Evolutionary conservation across 257 asterid genomes (phyloP), one percentile per base, ranked within the genome.

Genomic region (Apocynum venetum): DNA sequence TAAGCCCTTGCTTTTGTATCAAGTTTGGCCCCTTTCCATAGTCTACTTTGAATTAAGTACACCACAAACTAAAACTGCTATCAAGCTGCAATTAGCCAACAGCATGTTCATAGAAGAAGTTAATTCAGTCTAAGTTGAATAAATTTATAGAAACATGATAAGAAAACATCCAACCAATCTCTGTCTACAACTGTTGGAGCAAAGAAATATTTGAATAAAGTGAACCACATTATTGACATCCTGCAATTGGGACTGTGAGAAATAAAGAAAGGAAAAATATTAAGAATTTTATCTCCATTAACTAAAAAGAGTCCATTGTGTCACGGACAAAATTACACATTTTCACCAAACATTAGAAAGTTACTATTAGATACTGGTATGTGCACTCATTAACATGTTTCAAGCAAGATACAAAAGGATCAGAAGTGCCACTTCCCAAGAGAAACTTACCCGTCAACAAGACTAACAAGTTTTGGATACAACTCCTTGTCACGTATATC

Each of bases 401-500:
- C 36, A 41, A 56, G 49, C 40, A 69, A 70, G 60, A 71, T 70
- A 17, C 25, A 31, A 14, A 46, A 61, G 48, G 17, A 48, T 6
- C 51, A 53, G 25, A 77, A 40, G 38, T 47, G 44, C 41, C 9
- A 77, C 19, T 49, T 63, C 17, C 15, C 8, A 44, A 79, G 13
- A 41, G 66, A 71, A 80, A 78, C 91, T 86, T 82, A 95, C 99
- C 96, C 99, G 15, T 88, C 85, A 75, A 88, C 93, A 12, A 95
- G 98, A 64, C 89, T 78, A 75, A 93, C 91, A 11, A 95, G 97
- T 71, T 93, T 91, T n/a, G 97, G 98, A 80, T 88, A 91, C 84
- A 95, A 82, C 84, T 95, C 93, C 85, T 90, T 93, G 81, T 95
- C 99, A 3, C 99, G 93, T 61, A 93, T 95, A 69, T 95, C 97